phyloP scores from a whole-genome alignment of 345 rosid genomes.

The Geranium rotundifolium region DNA sequence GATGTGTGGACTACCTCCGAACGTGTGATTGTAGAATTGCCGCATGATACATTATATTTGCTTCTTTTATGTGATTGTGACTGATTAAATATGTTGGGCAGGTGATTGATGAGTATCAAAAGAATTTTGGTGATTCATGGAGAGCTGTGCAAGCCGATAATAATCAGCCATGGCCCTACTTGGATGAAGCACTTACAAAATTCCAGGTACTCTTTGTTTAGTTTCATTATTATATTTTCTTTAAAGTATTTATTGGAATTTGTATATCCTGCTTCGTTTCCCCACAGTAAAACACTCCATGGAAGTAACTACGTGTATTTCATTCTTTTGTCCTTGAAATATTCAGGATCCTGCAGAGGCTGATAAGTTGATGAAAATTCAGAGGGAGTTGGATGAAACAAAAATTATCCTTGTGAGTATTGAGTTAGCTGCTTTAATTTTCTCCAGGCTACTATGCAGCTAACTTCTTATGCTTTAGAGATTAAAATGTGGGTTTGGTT shows the following conservation, averaged over 20 bases:
- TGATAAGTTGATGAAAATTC: conserved; percentile 89
- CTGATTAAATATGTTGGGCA: conserved; percentile 13
- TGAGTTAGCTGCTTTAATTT: not conserved
- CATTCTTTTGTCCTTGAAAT: conserved; percentile 5
- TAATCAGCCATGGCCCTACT: conserved; percentile 69
- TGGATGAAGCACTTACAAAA: conserved; percentile 61
- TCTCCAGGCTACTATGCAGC: not conserved
- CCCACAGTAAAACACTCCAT: not conserved
- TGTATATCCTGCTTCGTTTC: not conserved
- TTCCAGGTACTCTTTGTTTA: conserved; percentile 44
- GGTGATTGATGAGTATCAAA: conserved; percentile 91
- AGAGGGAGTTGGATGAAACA: conserved; percentile 96
- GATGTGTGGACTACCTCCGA: not conserved
- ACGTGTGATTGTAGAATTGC: too few species aligned
- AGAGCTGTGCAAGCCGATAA: conserved; percentile 52
- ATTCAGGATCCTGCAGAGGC: conserved; percentile 97
- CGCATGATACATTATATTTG: too few species aligned
- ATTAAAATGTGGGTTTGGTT: too few species aligned
- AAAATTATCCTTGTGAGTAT: conserved; percentile 90
- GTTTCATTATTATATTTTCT: conserved; percentile 5
- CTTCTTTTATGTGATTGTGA: not conserved
- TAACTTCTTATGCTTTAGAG: not conserved
- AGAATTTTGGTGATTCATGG: conserved; percentile 85
- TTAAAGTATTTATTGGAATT: not conserved
- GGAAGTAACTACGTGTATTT: not conserved